Evolutionary conservation across 73 alveolate species (phyloP).

Genomic region (Halteria grandinella): DNA sequence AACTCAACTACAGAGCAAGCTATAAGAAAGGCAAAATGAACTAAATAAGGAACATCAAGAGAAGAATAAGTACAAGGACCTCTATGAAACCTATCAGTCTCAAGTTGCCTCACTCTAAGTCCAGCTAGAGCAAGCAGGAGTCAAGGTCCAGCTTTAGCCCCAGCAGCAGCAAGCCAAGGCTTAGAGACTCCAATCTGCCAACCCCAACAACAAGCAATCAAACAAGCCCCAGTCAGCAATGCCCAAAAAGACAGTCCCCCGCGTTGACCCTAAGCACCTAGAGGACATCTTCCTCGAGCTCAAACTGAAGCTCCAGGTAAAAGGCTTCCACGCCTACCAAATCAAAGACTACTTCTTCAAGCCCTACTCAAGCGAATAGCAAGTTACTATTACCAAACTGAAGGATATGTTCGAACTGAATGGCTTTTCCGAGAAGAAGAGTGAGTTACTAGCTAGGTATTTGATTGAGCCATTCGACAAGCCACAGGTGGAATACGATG

Average conservation of each 20-base stretch:
- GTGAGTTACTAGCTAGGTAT: conserved; percentile 41
- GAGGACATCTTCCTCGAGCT: conserved; percentile 33
- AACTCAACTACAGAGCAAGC: not conserved
- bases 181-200: not conserved
- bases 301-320: conserved; percentile 41
- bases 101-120: conserved; percentile 11
- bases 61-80: conserved; percentile 22
- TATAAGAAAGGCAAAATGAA: conserved; percentile 21
- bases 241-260: not conserved
- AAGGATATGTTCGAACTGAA: conserved; percentile 20
- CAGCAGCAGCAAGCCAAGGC: not conserved
- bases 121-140: not conserved
- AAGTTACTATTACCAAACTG: not conserved
- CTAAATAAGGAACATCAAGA: conserved; percentile 7
- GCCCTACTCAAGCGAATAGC: not conserved
- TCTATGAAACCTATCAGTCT: conserved; percentile 12
- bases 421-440: conserved; percentile 33
- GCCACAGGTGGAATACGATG: conserved; percentile 45
- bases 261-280: not conserved
- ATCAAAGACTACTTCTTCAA: conserved; percentile 44
- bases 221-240: not conserved
- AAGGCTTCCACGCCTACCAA: conserved; percentile 2
- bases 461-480: conserved; percentile 56
- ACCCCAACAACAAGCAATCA: not conserved
- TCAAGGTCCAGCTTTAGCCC: not conserved